Evolutionary conservation across 1,139 yeast species (phyloP).

Genomic region (Sugiyamaella japonica): DNA sequence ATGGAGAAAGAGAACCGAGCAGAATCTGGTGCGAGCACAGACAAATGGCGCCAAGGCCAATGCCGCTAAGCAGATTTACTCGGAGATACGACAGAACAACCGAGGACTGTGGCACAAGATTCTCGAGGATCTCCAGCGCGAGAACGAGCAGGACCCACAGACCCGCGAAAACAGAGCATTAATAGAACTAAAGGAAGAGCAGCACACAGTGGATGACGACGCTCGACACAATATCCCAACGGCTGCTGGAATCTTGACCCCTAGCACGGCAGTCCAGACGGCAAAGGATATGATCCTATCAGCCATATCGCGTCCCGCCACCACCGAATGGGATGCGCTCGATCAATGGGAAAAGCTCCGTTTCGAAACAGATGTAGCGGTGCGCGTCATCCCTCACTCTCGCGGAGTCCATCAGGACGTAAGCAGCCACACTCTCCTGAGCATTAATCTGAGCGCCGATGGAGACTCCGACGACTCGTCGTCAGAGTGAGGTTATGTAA

Average conservation of each 20-base stretch:
- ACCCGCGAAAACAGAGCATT: slow-evolving; percentile 21
- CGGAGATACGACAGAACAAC: slow-evolving; percentile 29
- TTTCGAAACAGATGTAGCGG: slow-evolving; percentile 33
- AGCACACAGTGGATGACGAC: not conserved
- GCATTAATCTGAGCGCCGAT: slow-evolving; percentile 1
- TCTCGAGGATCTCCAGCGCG: slow-evolving; percentile 27
- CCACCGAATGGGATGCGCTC: slow-evolving; percentile 31
- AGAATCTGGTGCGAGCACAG: slow-evolving; percentile 23
- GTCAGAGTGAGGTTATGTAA: too few relatives aligned
- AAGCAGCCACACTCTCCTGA: not conserved
- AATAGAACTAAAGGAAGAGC: slow-evolving; percentile 22
- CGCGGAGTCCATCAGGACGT: slow-evolving; percentile 24
- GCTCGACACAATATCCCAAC: too few relatives aligned
- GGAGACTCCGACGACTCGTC: not conserved
- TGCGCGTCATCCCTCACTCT: slow-evolving; percentile 34
- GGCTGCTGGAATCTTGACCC: not conserved
- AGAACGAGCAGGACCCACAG: slow-evolving; percentile 19
- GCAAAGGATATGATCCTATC: not conserved
- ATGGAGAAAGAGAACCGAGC: slow-evolving; percentile 36
- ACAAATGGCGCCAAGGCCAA: slow-evolving; percentile 21
- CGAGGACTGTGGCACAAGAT: slow-evolving; percentile 27
- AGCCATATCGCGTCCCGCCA: not conserved
- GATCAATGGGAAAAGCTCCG: slow-evolving; percentile 34
- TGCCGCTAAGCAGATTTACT: slow-evolving; percentile 23
- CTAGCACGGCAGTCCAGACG: not conserved